A percentile compares a stretch with the other conserved stretches of the same genome.
Evolutionary conservation across 352 stramenopile genomes (phyloP).

Genomic region (Stramenopiles sp.): DNA sequence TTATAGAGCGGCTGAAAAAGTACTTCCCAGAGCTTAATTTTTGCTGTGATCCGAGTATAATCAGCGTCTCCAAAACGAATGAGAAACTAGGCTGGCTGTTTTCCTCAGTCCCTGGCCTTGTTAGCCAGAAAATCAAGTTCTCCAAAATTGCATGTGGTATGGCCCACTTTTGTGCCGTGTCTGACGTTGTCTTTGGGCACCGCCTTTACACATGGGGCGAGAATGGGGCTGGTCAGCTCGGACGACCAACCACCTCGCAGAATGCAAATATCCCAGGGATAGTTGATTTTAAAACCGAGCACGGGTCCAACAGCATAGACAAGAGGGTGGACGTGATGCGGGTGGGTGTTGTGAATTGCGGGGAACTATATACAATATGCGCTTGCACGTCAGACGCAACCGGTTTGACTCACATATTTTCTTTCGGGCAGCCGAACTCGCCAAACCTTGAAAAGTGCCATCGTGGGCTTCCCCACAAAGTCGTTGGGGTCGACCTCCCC

Average conservation of each 20-base stretch:
- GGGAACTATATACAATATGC: not conserved
- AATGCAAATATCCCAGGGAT: not conserved
- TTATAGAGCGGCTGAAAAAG: too few species aligned
- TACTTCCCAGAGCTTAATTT: too few species aligned
- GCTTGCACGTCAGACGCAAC: not conserved
- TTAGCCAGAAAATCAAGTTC: not conserved
- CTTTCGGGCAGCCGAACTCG: not conserved
- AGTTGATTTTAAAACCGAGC: not conserved
- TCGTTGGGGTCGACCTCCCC: not conserved
- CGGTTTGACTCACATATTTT: not conserved
- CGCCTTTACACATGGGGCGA: not conserved
- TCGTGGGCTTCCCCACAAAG: not conserved
- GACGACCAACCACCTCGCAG: not conserved
- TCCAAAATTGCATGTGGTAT: not conserved
- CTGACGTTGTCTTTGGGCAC: not conserved
- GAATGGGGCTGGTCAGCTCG: slow-evolving; percentile 3
- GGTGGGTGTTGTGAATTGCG: not conserved
- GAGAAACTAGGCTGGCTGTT: slow-evolving; percentile 5
- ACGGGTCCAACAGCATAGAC: not conserved
- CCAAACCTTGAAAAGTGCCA: not conserved
- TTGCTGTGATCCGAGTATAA: too few species aligned
- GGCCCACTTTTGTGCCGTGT: slow-evolving; percentile 2
- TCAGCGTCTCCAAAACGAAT: not conserved
- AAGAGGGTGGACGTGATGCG: not conserved
- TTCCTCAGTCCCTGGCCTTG: not conserved